A percentile compares a stretch with the other conserved stretches of the same genome.
phyloP scores from a whole-genome alignment of 352 stramenopile genomes.

The Globisporangium rhizosaccharum region DNA sequence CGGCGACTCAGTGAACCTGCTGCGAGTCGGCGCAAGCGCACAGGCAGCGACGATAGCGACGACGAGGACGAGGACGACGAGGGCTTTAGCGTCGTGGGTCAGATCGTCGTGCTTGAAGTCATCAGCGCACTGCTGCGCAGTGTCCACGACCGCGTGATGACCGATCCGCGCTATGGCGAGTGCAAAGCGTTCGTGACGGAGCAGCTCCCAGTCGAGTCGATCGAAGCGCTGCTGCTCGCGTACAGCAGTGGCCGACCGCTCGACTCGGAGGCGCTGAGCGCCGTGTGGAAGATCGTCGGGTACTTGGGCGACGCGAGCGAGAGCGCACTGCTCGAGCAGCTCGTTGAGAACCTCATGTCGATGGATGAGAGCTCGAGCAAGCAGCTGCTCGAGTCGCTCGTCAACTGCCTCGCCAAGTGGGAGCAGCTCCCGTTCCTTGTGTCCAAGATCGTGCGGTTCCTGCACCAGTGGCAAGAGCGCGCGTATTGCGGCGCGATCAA shows the following conservation, averaged over 20 bases:
- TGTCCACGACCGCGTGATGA: conserved; percentile 63
- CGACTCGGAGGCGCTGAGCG: conserved; percentile 62
- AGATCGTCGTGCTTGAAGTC: conserved; percentile 72
- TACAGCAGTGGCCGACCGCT: conserved; percentile 58
- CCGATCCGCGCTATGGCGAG: conserved; percentile 59
- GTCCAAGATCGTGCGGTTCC: conserved; percentile 51
- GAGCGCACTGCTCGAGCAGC: conserved; percentile 43
- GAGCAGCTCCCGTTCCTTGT: conserved; percentile 61
- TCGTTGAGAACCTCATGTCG: conserved; percentile 63
- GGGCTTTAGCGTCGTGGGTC: conserved; percentile 57
- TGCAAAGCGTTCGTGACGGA: conserved; percentile 70
- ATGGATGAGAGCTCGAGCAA: conserved; percentile 71
- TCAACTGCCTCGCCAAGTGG: conserved; percentile 75
- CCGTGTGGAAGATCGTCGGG: conserved; percentile 71
- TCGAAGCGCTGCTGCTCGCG: conserved; percentile 57
- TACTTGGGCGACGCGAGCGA: conserved; percentile 61
- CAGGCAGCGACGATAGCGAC: conserved; percentile 35
- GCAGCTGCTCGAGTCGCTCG: conserved; percentile 72
- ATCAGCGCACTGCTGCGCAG: conserved; percentile 71
- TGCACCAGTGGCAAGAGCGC: conserved; percentile 51
- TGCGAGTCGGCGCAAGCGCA: conserved; percentile 13
- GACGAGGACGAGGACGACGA: conserved; percentile 66
- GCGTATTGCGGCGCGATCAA: conserved; percentile 19
- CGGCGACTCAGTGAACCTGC: conserved; percentile 42
- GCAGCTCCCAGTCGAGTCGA: conserved; percentile 53